A percentile compares a stretch with the other conserved stretches of the same genome.
Evolutionary conservation across 192 early-diverging fungal species (phyloP).

Genomic region (Podila epigama): DNA sequence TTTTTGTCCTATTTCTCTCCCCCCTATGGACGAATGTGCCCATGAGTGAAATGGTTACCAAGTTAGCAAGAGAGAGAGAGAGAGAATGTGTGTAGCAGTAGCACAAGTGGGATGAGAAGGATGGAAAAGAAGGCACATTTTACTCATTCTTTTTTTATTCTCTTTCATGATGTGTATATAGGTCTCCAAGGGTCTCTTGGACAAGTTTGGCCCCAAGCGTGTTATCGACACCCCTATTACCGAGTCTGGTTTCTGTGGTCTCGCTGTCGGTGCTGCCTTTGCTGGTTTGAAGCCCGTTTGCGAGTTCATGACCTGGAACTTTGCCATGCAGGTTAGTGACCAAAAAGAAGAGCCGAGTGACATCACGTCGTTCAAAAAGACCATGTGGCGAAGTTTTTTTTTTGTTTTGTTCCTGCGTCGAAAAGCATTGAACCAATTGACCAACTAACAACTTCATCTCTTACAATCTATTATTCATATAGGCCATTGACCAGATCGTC

Average conservation of each 20-base stretch:
- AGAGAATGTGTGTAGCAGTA: slow-evolving; percentile 5
- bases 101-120: neutral
- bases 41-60: neutral
- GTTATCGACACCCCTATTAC: slow-evolving; percentile 99
- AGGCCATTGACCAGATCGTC: slow-evolving; percentile 98
- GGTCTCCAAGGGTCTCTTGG: slow-evolving; percentile 95
- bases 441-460: slow-evolving; percentile 10
- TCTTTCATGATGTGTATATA: slow-evolving; percentile 33
- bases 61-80: neutral
- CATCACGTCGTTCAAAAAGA: neutral
- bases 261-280: slow-evolving; percentile 94
- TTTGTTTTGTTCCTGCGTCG: neutral
- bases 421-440: too few species aligned
- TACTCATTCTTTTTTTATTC: neutral
- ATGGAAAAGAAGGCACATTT: neutral
- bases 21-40: neutral
- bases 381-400: neutral
- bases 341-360: neutral
- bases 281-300: slow-evolving; percentile 95
- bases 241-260: slow-evolving; percentile 96
- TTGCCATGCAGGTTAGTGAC: slow-evolving; percentile 91
- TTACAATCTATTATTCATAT: neutral
- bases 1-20: neutral
- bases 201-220: slow-evolving; percentile 97
- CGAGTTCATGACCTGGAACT: slow-evolving; percentile 99